Conservation (phyloP, 1,139 yeast species). For the Candida anutae region DNA sequence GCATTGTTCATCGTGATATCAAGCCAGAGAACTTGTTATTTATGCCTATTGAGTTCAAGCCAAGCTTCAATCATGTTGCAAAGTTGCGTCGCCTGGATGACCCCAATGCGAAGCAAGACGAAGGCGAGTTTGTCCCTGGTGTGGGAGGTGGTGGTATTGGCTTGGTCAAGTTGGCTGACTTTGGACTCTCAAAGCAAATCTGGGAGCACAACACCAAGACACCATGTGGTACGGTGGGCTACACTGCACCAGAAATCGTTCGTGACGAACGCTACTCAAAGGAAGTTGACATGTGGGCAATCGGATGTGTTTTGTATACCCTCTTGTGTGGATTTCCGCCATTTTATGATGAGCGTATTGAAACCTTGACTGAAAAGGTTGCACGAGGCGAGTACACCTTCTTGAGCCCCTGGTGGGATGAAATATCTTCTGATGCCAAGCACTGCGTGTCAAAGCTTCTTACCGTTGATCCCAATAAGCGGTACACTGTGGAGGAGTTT, state of each 20-base stretch:
- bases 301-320: slow-evolving; percentile 55
- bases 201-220: slow-evolving; percentile 55
- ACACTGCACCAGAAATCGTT: slow-evolving; percentile 57
- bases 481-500: slow-evolving; percentile 75
- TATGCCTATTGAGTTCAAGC: slow-evolving; percentile 54
- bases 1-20: slow-evolving; percentile 50
- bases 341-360: slow-evolving; percentile 51
- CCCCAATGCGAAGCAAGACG: slow-evolving; percentile 42
- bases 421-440: slow-evolving; percentile 46
- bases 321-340: slow-evolving; percentile 59
- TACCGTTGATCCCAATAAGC: slow-evolving; percentile 71
- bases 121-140: slow-evolving; percentile 41
- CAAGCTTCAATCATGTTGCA: slow-evolving; percentile 28
- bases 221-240: slow-evolving; percentile 60
- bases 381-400: slow-evolving; percentile 51
- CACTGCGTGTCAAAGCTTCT: slow-evolving; percentile 65
- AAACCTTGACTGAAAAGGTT: slow-evolving; percentile 50
- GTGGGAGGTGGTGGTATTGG: slow-evolving; percentile 50
- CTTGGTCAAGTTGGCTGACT: slow-evolving; percentile 46
- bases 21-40: slow-evolving; percentile 49
- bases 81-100: slow-evolving; percentile 40
- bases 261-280: slow-evolving; percentile 51
- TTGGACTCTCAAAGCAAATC: slow-evolving; percentile 50
- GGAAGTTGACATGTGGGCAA: slow-evolving; percentile 60
- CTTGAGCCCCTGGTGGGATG: slow-evolving; percentile 60